Base-by-base conservation (phyloP, 192 early-diverging fungal genomes). In the Umbelopsis sp. region DNA sequence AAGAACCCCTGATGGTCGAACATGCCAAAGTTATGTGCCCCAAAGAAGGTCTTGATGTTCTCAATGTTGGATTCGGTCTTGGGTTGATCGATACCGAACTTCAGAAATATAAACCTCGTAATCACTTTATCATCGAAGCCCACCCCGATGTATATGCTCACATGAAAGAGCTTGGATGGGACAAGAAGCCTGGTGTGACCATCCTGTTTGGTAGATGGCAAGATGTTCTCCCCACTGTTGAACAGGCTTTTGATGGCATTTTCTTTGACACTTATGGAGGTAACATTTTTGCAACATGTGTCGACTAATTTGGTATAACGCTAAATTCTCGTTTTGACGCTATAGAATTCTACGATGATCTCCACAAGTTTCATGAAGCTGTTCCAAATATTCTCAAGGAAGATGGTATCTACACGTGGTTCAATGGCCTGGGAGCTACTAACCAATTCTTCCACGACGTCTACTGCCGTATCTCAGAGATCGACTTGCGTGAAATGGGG, bases 371-470 rank as follows among this genome's bases (percentile, higher is more conserved):
- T 71, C 90, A 93, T 75, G 85, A 85, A 43, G 83, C 85, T 22
- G 80, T 90, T 1, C 92, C 94, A 14, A 90, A 96, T 24, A 85
- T 94, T 22, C 71, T 94, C 66, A 79, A 88, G 44, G 79, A 89
- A 20, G 84, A 87, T 31, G 95, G 95, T 22, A 79, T 94, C 34
- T 99, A 99, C 80, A 91, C 92, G 38, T 99, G 91, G 76, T 99
- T 99, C 78, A 98, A 99, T 69, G 97, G 97, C 5, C 79, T 97
- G 10, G 94, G 93, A 11, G 95, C 95, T 41, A 94, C 93, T 26
- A 97, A 98, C 80, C 85, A 90, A 72, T 95, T 98, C 76, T 99
- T 99, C 84, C 95, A 99, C 82, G 96, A 97, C 65, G 95, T 99
- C 7, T 94, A 93, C 56, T 96, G 96, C 77, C 78, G 87, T 45